Base-by-base conservation (phyloP, 179 eudicot species). In the Amaranthus tricolor region DNA sequence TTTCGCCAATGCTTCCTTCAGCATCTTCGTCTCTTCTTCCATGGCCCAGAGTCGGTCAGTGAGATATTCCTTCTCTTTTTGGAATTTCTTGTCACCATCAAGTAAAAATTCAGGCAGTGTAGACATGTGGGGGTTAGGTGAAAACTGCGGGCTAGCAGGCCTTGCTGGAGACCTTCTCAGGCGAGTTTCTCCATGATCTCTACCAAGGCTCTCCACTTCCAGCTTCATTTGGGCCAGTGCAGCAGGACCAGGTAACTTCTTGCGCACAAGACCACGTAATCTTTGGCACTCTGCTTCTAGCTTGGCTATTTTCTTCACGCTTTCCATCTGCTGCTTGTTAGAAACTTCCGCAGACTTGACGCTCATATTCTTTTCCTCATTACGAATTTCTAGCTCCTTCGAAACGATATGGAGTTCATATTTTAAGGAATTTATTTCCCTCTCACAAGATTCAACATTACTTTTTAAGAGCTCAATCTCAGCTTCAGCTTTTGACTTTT, bases 171-270 rank as follows among this genome's bases (percentile, higher is more conserved):
- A 96, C 81, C 91, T 86, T 83, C 89, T 88, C 7, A 79, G 62
- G 20, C 92, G 86, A 68, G 83, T 74, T 13, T 93, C 98, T 61
- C 95, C 98, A 68, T 87, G 86, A 76, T 90, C 97, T 57, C 93
- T 73, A 55, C 99, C 98, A 74, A 93, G 74, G 76, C 82, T 96
- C 62, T 96, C 98, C 51, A 96, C 99, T 85, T 96, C 99, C 21
- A 91, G 81, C 84, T 91, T 96, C 99, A 96, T 96, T 80, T 96
- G 99, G 43, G 99, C 99, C 74, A 96, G 67, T 16, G 99, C 99
- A 66, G 99, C 99, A 47, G 99, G 98, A 67, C 99, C 99, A 12
- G 99, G 99, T 75, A 96, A 82, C 82, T 93, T 96, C 86, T 96
- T 96, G 61, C 96, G 76, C 40, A 96, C 97, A 84, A 96, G 99